These are phyloP conservation scores for Sordariomycetes sp. DNA, from an alignment of 2,329 filamentous ascomycete species.

Conservation along the genomic window DNA sequence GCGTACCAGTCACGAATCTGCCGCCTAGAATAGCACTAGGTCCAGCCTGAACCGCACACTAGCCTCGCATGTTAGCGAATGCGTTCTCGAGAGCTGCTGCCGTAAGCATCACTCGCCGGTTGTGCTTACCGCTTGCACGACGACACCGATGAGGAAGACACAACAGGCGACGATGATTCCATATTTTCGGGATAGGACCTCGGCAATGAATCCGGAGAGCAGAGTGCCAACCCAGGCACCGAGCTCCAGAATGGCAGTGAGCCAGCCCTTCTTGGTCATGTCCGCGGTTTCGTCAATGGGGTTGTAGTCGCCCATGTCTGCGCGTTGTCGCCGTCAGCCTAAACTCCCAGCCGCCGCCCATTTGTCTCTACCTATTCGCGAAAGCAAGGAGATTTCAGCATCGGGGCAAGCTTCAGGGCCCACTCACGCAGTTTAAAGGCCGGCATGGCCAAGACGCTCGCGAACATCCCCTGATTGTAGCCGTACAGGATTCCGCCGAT, in stretches of 20 bases:
- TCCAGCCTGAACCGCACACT: constrained; percentile 1
- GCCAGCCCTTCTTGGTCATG: constrained; percentile 43
- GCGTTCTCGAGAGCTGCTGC: background rate
- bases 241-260: constrained; percentile 58
- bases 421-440: constrained; percentile 35
- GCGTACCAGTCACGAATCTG: constrained; percentile 3
- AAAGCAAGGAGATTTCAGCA: background rate
- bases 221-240: constrained; percentile 67
- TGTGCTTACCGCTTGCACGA: constrained; percentile 42
- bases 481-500: constrained; percentile 52
- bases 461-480: constrained; percentile 68
- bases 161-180: constrained; percentile 53
- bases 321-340: background rate
- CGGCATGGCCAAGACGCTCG: constrained; percentile 50
- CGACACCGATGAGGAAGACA: constrained; percentile 47
- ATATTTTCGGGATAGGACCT: constrained; percentile 55
- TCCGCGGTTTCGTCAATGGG: constrained; percentile 26
- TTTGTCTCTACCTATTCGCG: background rate
- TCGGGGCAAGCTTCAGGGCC: background rate
- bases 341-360: background rate
- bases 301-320: constrained; percentile 43
- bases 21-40: constrained; percentile 3
- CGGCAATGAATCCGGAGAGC: constrained; percentile 58
- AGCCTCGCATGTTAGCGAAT: too few species aligned
- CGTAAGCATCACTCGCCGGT: background rate